These are phyloP conservation scores for Curvularia spicifera DNA, from an alignment of 2,329 filamentous ascomycete genomes.

Conservation along the genomic window DNA sequence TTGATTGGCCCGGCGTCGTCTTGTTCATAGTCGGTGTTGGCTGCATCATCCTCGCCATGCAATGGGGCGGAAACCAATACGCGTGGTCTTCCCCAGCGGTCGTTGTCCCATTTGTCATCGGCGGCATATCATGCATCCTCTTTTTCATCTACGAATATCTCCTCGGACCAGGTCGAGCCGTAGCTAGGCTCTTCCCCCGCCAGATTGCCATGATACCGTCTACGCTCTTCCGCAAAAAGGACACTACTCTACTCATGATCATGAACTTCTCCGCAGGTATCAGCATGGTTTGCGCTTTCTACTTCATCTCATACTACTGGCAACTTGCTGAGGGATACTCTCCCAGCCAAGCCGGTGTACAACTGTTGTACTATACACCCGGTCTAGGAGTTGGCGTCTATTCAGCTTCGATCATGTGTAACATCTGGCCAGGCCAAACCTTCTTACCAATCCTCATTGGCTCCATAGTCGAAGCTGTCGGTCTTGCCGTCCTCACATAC, in stretches of 20 bases:
- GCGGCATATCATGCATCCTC: slow-evolving; percentile 53
- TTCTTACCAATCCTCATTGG: slow-evolving; percentile 61
- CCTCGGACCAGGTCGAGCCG: slow-evolving; percentile 57
- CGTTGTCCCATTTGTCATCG: slow-evolving; percentile 61
- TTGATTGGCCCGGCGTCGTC: slow-evolving; percentile 46
- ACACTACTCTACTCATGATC: slow-evolving; percentile 67
- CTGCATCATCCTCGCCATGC: slow-evolving; percentile 47
- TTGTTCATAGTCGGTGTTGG: slow-evolving; percentile 47
- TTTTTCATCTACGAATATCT: slow-evolving; percentile 63
- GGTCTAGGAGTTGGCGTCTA: slow-evolving; percentile 67
- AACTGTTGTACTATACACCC: slow-evolving; percentile 69
- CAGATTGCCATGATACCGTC: slow-evolving; percentile 71
- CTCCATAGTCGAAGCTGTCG: slow-evolving; percentile 61
- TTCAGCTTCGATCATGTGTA: slow-evolving; percentile 65
- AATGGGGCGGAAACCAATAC: slow-evolving; percentile 66
- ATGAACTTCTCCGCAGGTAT: slow-evolving; percentile 67
- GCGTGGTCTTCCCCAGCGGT: slow-evolving; percentile 63
- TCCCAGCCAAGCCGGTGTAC: slow-evolving; percentile 51
- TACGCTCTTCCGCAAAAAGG: slow-evolving; percentile 61
- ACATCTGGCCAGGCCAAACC: slow-evolving; percentile 67
- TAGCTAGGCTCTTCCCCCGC: slow-evolving; percentile 58
- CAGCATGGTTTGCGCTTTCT: slow-evolving; percentile 64
- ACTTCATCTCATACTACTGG: slow-evolving; percentile 74
- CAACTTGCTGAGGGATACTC: slow-evolving; percentile 64
- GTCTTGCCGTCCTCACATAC: slow-evolving; percentile 64